Base-by-base conservation (phyloP, 208 protist genomes). In the Wallacemonas sp. region DNA sequence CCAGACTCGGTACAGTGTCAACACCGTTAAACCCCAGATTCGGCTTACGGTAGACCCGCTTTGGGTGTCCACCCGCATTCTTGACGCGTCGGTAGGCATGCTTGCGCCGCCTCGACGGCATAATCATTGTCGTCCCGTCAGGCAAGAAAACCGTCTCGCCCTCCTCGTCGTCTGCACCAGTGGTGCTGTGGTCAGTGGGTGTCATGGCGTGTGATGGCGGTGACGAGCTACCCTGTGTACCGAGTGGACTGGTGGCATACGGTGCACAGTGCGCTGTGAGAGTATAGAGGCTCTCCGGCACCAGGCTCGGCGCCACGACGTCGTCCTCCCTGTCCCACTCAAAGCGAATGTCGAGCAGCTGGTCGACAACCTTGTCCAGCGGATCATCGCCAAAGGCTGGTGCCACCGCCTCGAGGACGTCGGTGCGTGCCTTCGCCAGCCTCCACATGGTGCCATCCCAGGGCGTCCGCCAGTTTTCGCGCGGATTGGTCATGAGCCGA, bases 241-340 rank as follows among this genome's bases (percentile, higher is more conserved):
- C 13, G 6, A 30, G 8, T 62, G 1, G 15, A 46, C 5, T 42
- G 0, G 58, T 15, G 36, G 78, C 38, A 62, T 83, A 93, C 10
- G 83, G 81, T 15, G 73, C 61, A 61, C 83, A 88, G 77, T 95
- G 89, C 44, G 68, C 80, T 10, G 76, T 78, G 44, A 74, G 48
- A 15, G 50, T 24, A 58, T 78, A 81, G 21, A 91, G 54, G 8
- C 74, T 77, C 21, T 55, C 53, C 15, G 89, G 86, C 22, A 95
- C 80, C 54, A 89, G 63, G 57, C 71, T 81, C 36, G 76, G 67
- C 21, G 78, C 76, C 17, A 89, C 36, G 15, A 95, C 62, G 36
- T 74, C 86, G 48, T 95, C 89, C 73, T 79, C 84, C 29, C 71
- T 72, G 71, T 95, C 89, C 87, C 89, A 95, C 48, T 80, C 54